Evolutionary conservation across 1,284 basidiomycete genomes (phyloP).

Genomic region (Ganoderma meredithae): DNA sequence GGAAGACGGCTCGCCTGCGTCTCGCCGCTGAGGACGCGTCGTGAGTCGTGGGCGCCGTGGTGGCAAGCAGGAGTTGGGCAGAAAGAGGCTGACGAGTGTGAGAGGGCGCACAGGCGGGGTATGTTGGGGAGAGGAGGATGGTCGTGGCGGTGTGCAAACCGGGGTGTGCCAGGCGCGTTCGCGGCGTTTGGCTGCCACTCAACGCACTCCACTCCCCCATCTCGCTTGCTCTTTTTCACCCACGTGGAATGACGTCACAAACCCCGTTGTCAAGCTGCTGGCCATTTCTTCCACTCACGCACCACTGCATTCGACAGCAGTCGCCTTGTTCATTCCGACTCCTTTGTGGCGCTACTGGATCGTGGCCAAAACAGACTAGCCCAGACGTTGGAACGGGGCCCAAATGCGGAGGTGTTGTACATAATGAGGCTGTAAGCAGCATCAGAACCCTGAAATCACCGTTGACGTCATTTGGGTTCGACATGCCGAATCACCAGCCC

Average conservation of each 20-base stretch:
- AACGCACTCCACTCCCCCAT: conserved; percentile 10
- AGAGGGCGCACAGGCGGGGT: neutral
- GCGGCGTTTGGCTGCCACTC: conserved; percentile 6
- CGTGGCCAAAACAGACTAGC: neutral
- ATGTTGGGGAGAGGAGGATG: neutral
- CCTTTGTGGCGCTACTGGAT: neutral
- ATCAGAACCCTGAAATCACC: conserved; percentile 26
- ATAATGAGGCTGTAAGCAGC: neutral
- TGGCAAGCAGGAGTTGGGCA: neutral
- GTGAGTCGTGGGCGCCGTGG: neutral
- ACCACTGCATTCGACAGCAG: neutral
- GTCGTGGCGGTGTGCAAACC: conserved; percentile 6
- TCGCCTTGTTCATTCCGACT: neutral
- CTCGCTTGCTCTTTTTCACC: conserved; percentile 12
- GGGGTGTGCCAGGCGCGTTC: conserved; percentile 2
- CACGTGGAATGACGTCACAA: conserved; percentile 22
- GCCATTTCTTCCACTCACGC: neutral
- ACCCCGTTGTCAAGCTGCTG: neutral
- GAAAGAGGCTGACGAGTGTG: neutral
- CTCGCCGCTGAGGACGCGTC: neutral
- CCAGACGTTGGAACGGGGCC: neutral
- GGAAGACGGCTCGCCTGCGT: conserved; percentile 8
- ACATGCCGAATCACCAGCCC: too few relatives aligned
- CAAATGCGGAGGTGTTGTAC: neutral
- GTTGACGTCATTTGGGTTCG: conserved; percentile 27